Evolutionary conservation across 73 alveolate genomes (phyloP).

Genomic region (Blepharisma japonicum): DNA sequence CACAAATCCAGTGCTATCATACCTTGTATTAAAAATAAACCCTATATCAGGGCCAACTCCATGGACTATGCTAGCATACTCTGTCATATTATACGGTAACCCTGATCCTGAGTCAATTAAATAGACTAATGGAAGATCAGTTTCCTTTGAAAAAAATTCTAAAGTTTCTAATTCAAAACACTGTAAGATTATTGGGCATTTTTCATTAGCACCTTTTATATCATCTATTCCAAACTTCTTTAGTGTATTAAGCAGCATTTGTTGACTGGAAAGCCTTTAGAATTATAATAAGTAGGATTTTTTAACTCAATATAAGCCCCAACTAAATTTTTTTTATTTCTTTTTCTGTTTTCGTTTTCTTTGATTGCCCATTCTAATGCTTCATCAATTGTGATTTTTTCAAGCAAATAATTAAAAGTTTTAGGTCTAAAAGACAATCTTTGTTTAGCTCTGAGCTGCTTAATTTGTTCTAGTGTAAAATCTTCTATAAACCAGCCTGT

Average conservation of each 20-base stretch:
- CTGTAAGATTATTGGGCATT: slow-evolving; percentile 44
- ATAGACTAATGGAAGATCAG: slow-evolving; percentile 51
- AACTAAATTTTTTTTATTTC: slow-evolving; percentile 25
- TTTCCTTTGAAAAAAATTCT: not conserved
- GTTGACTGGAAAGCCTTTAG: slow-evolving; percentile 34
- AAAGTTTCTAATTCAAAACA: slow-evolving; percentile 45
- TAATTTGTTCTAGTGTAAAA: slow-evolving; percentile 41
- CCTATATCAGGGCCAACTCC: not conserved
- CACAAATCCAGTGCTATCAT: not conserved
- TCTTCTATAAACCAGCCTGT: slow-evolving; percentile 43
- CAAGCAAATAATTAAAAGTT: slow-evolving; percentile 28
- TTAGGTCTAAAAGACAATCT: slow-evolving; percentile 23
- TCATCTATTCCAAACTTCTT: slow-evolving; percentile 25
- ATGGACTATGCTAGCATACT: not conserved
- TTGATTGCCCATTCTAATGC: slow-evolving; percentile 35
- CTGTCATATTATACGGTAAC: not conserved
- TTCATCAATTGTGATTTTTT: slow-evolving; percentile 30
- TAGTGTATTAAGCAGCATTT: slow-evolving; percentile 27
- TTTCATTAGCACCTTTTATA: slow-evolving; percentile 34
- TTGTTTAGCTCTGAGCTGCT: slow-evolving; percentile 35
- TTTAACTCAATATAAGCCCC: slow-evolving; percentile 47
- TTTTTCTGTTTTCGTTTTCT: not conserved
- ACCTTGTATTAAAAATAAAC: not conserved
- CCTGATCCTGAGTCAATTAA: slow-evolving; percentile 28
- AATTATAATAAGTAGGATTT: slow-evolving; percentile 31